Evolutionary conservation across 371 early-diverging fungal species (phyloP).

Genomic region (Apophysomyces variabilis): DNA sequence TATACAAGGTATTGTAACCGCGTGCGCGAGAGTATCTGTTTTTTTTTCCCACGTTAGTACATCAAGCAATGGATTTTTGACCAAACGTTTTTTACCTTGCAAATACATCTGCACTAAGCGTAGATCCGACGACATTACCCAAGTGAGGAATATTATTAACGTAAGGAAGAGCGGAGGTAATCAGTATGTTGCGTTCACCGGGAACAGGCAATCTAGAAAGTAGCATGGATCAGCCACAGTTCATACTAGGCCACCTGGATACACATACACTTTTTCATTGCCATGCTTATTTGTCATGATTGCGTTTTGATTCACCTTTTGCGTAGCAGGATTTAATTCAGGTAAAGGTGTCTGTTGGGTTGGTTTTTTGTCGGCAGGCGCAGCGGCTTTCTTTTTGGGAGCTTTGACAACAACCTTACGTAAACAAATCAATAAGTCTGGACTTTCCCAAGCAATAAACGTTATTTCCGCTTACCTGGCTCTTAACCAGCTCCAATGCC

Average conservation of each 20-base stretch:
- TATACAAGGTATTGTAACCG: conserved; percentile 90
- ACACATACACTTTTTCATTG: conserved; percentile 68
- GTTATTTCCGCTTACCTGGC: conserved; percentile 30
- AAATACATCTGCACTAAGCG: conserved; percentile 98
- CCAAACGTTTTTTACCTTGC: conserved; percentile 63
- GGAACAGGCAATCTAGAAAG: conserved; percentile 63
- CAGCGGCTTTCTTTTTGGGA: conserved; percentile 38
- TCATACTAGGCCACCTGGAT: not conserved
- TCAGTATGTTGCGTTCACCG: conserved; percentile 85
- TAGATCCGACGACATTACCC: conserved; percentile 99
- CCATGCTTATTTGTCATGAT: conserved; percentile 13
- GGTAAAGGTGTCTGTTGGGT: conserved; percentile 24
- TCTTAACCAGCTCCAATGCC: conserved; percentile 40
- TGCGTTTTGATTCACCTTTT: conserved; percentile 38
- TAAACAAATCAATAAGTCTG: no score
- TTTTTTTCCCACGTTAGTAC: not conserved
- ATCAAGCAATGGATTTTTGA: not conserved
- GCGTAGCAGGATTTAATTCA: conserved; percentile 36
- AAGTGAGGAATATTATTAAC: conserved; percentile 99
- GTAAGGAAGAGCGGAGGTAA: conserved; percentile 99
- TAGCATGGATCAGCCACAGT: conserved; percentile 2
- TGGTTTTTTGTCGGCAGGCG: not conserved
- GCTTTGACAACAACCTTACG: conserved; percentile 27
- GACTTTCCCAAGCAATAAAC: not conserved
- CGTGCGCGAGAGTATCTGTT: conserved; percentile 87